Evolutionary conservation across 768 basidiomycete genomes (phyloP), one percentile per base, ranked within the genome.

Genomic region (Russula emetica): DNA sequence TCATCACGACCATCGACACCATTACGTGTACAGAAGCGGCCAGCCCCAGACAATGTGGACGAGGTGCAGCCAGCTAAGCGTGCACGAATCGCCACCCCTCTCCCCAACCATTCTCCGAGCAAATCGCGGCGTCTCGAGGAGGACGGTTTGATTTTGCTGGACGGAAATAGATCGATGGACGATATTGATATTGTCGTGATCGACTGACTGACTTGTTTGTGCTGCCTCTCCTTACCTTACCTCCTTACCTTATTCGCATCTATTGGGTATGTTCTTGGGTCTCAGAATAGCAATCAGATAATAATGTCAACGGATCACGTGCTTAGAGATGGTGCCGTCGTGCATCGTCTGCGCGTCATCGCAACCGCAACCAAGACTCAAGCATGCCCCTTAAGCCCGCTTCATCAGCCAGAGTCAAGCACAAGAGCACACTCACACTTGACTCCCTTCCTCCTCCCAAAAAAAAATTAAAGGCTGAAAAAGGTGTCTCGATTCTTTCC

Each of bases 91-190:
- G 71, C 69, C 24, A 60, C 66, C n/a, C 54, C 64, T 55, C 49
- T 30, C 38, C 60, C 71, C 61, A 58, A 72, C 10, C 11, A 30
- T 64, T 85, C 84, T 69, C 86, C 86, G 18, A 86, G 81, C 69
- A 88, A 90, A 76, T 83, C 80, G 69, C 74, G 83, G 61, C 74
- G 77, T 66, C 71, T 92, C 61, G 90, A 92, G 53, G 85, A 87
- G 69, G 90, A 92, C 60, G 91, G 90, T 10, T 69, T 92, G 51
- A 72, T 93, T 38, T 66, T 90, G 69, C 73, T 93, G 72, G 88
- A 89, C 36, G 76, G 76, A 38, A 77, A 82, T 61, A 85, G 85
- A 66, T 69, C 72, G 68, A 71, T 85, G 34, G 79, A 78, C 38
- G 85, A 76, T 50, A 34, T 85, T 13, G 85, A 82, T 47, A 55